phyloP scores from a whole-genome alignment of 805 yeast genomes.

The Candida piceae region DNA sequence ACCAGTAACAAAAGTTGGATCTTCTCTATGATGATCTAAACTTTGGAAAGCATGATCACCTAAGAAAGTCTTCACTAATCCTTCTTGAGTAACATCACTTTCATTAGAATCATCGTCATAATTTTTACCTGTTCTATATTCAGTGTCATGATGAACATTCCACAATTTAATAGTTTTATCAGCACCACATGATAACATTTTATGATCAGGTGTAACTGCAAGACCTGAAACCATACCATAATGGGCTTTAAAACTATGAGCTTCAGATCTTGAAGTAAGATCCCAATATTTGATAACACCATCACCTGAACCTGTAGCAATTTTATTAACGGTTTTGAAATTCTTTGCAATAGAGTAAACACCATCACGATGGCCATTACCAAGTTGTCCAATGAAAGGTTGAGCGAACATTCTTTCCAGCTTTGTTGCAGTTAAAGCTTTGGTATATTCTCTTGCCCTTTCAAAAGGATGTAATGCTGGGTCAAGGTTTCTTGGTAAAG shows the following conservation, averaged over 20 bases:
- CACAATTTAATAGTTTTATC: slow-evolving; percentile 88
- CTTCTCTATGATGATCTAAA: slow-evolving; percentile 78
- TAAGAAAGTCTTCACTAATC: slow-evolving; percentile 70
- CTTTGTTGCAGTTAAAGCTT: slow-evolving; percentile 92
- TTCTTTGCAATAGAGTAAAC: slow-evolving; percentile 84
- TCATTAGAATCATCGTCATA: slow-evolving; percentile 27
- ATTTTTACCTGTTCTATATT: slow-evolving; percentile 17
- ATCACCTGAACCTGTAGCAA: slow-evolving; percentile 94
- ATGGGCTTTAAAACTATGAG: slow-evolving; percentile 79
- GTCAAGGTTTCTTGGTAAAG: slow-evolving; percentile 82
- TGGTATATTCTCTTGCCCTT: slow-evolving; percentile 92
- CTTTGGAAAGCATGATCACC: slow-evolving; percentile 84
- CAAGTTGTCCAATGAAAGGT: slow-evolving; percentile 93
- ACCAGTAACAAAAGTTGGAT: slow-evolving; percentile 79
- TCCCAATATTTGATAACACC: slow-evolving; percentile 96
- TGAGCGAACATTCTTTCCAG: slow-evolving; percentile 96
- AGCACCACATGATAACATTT: slow-evolving; percentile 75
- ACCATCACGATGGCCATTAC: slow-evolving; percentile 93
- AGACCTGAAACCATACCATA: slow-evolving; percentile 86
- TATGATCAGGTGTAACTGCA: slow-evolving; percentile 60
- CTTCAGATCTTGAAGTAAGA: slow-evolving; percentile 70
- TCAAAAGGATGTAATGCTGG: slow-evolving; percentile 97
- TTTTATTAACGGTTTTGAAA: slow-evolving; percentile 57
- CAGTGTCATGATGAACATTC: slow-evolving; percentile 55
- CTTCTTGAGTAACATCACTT: slow-evolving; percentile 35